phyloP scores from a whole-genome alignment of 805 yeast genomes.

The Monosporozyma servazzii region DNA sequence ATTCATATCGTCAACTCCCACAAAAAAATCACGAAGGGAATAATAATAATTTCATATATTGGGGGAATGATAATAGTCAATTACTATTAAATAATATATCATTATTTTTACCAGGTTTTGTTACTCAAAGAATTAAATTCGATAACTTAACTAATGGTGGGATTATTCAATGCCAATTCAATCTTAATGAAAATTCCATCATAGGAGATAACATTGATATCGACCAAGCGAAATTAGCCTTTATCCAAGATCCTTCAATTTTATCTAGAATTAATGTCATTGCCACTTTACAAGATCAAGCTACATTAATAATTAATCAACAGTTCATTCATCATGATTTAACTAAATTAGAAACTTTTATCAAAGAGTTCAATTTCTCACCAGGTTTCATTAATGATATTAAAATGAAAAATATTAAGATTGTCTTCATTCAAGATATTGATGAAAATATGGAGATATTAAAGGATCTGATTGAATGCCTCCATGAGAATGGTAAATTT shows the following conservation, averaged over 20 bases:
- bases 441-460: constrained; percentile 30
- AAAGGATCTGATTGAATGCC: not conserved
- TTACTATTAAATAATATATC: constrained; percentile 63
- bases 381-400: constrained; percentile 42
- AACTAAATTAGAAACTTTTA: constrained; percentile 22
- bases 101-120: constrained; percentile 43
- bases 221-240: constrained; percentile 53
- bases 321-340: not conserved
- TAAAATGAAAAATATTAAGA: constrained; percentile 42
- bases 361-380: constrained; percentile 43
- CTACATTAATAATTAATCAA: constrained; percentile 37
- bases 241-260: constrained; percentile 53
- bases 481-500: not conserved
- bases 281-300: constrained; percentile 47
- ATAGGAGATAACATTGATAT: constrained; percentile 26
- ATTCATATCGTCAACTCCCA: constrained; percentile 6
- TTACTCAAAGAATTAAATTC: constrained; percentile 52
- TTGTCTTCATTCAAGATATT: constrained; percentile 51
- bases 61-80: constrained; percentile 60
- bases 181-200: constrained; percentile 17
- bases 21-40: constrained; percentile 8
- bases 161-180: constrained; percentile 56
- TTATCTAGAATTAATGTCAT: constrained; percentile 53
- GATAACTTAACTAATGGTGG: constrained; percentile 75
- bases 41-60: constrained; percentile 35